A percentile compares a stretch with the other conserved stretches of the same genome.
Conservation (phyloP, 2,329 filamentous ascomycete genomes). For the Exophiala spinifera region DNA sequence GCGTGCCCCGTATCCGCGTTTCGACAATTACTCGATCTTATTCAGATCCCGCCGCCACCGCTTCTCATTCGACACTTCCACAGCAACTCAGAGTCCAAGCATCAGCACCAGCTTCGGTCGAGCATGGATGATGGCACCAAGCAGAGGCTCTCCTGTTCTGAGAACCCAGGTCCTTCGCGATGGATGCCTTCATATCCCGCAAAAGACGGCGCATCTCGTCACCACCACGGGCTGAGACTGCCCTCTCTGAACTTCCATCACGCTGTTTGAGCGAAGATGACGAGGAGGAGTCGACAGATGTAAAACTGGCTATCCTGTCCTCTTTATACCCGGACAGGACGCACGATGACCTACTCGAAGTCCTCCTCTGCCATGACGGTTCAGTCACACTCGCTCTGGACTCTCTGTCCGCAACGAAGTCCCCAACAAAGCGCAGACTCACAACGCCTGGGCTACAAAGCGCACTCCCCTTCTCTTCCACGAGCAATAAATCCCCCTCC, state of each 20-base stretch:
- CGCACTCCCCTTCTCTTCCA: conserved; percentile 50
- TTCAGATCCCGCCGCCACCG: background rate
- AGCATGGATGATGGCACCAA: conserved; percentile 25
- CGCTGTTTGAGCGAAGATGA: conserved; percentile 15
- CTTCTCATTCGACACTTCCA: conserved; percentile 6
- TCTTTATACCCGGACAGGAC: conserved; percentile 68
- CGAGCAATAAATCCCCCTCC: conserved; percentile 24
- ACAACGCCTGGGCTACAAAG: conserved; percentile 56
- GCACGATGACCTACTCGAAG: conserved; percentile 69
- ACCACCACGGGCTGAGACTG: conserved; percentile 5
- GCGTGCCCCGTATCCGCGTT: background rate
- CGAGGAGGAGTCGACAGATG: conserved; percentile 79
- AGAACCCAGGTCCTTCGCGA: conserved; percentile 36
- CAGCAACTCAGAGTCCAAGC: background rate
- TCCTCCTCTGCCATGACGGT: conserved; percentile 73
- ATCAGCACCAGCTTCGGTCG: background rate
- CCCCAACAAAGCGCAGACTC: conserved; percentile 38
- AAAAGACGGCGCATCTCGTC: conserved; percentile 35
- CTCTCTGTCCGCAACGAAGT: conserved; percentile 44
- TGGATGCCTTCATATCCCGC: conserved; percentile 42
- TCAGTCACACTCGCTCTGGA: conserved; percentile 65
- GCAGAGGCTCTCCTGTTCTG: conserved; percentile 36
- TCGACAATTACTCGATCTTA: background rate
- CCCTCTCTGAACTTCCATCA: background rate
- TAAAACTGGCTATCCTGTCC: conserved; percentile 79